A percentile compares a stretch with the other conserved stretches of the same genome.
These are phyloP conservation scores for Tolypocladium ophioglossoides DNA, from an alignment of 2,329 filamentous ascomycete species.

Conservation along the genomic window DNA sequence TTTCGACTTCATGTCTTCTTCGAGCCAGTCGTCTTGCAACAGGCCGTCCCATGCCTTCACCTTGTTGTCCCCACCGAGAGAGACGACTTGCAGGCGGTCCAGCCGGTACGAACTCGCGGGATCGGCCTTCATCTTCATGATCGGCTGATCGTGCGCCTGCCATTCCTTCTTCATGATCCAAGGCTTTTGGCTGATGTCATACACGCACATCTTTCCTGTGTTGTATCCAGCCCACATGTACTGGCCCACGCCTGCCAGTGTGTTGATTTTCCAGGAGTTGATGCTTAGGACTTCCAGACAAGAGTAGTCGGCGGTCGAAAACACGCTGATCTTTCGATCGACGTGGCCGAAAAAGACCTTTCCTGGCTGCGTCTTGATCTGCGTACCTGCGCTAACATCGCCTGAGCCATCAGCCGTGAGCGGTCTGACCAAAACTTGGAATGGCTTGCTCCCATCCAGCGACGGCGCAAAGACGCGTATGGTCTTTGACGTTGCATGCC, in stretches of 20 bases:
- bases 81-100: conserved; percentile 74
- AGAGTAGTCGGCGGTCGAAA: conserved; percentile 64
- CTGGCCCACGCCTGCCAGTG: conserved; percentile 67
- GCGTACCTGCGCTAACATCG: conserved; percentile 77
- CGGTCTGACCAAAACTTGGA: conserved; percentile 65
- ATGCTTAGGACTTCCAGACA: conserved; percentile 76
- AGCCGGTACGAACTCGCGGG: conserved; percentile 74
- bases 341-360: conserved; percentile 83
- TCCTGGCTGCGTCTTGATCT: conserved; percentile 62
- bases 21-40: conserved; percentile 90
- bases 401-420: conserved; percentile 63
- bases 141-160: conserved; percentile 78
- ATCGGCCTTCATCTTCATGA: conserved; percentile 69
- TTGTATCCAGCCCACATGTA: conserved; percentile 92
- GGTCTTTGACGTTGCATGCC: conserved; percentile 81
- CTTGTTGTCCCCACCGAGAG: conserved; percentile 78
- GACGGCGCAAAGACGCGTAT: conserved; percentile 75
- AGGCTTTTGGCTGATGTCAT: conserved; percentile 71
- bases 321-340: conserved; percentile 93
- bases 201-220: conserved; percentile 87
- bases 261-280: conserved; percentile 92
- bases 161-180: conserved; percentile 93
- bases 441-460: conserved; percentile 53
- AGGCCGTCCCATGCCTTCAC: conserved; percentile 86
- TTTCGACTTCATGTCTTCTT: conserved; percentile 73